Evolutionary conservation across 2,329 filamentous ascomycete genomes (phyloP).

Genomic region (Aureobasidium sp.): DNA sequence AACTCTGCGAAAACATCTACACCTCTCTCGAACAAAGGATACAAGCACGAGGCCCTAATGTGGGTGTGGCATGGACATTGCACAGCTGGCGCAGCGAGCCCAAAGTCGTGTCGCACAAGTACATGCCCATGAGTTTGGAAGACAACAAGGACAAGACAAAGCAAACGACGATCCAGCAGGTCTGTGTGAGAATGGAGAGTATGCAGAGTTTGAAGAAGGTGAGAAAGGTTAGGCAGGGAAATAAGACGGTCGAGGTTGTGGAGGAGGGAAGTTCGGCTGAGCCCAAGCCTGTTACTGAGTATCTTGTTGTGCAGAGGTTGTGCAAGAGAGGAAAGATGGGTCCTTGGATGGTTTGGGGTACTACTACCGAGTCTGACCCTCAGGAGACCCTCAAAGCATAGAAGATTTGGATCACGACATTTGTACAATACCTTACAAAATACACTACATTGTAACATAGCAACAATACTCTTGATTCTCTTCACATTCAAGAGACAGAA

Average conservation of each 20-base stretch:
- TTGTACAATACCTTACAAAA: background rate
- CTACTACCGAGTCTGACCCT: conserved; percentile 36
- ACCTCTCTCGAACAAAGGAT: conserved; percentile 29
- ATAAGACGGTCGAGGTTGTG: conserved; percentile 25
- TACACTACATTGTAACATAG: background rate
- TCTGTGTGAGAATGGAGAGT: conserved; percentile 19
- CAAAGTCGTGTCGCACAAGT: conserved; percentile 24
- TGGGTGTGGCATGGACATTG: conserved; percentile 25
- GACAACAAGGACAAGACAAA: conserved; percentile 22
- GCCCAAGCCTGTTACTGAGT: conserved; percentile 40
- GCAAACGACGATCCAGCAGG: conserved; percentile 18
- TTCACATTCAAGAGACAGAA: background rate
- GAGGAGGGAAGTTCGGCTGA: conserved; percentile 29
- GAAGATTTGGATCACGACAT: background rate
- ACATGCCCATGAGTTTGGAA: conserved; percentile 25
- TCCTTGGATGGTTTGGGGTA: conserved; percentile 47
- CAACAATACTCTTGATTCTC: background rate
- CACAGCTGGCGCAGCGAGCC: conserved; percentile 25
- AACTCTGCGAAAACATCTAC: conserved; percentile 22
- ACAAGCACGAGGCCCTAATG: conserved; percentile 30
- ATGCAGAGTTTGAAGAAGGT: conserved; percentile 18
- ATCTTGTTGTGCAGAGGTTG: conserved; percentile 45
- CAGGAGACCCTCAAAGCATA: conserved; percentile 17
- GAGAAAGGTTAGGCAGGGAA: conserved; percentile 27
- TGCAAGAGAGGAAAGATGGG: conserved; percentile 35